Conservation (phyloP, 2,329 filamentous ascomycete genomes). For the Fonsecaea erecta region DNA sequence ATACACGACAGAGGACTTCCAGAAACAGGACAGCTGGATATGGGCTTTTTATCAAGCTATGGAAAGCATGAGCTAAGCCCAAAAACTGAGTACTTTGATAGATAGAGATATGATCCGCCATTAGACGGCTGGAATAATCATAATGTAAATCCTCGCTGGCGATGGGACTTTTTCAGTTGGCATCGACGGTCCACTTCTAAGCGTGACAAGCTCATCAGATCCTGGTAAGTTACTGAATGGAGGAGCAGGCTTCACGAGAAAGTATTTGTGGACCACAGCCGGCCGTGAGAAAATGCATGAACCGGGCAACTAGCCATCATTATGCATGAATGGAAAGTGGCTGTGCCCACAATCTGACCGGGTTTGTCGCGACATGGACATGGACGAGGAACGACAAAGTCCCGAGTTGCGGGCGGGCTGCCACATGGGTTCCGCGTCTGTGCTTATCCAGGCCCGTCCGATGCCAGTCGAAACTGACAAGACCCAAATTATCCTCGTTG, state of each 20-base stretch:
- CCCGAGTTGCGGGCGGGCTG: slow-evolving; percentile 12
- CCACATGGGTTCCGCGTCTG: slow-evolving; percentile 13
- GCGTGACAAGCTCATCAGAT: neutral
- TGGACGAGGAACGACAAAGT: neutral
- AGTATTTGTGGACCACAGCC: neutral
- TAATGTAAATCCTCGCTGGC: slow-evolving; percentile 13
- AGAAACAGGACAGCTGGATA: slow-evolving; percentile 29
- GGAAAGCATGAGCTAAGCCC: slow-evolving; percentile 21
- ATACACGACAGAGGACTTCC: slow-evolving; percentile 22
- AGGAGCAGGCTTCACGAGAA: neutral
- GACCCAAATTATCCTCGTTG: slow-evolving; percentile 15
- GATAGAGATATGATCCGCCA: slow-evolving; percentile 17
- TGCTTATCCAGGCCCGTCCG: slow-evolving; percentile 15
- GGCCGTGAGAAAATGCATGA: slow-evolving; percentile 1
- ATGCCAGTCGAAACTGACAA: slow-evolving; percentile 9
- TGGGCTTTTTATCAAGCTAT: slow-evolving; percentile 22
- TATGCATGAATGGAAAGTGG: neutral
- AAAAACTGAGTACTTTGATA: slow-evolving; percentile 2
- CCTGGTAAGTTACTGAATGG: neutral
- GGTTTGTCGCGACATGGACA: neutral
- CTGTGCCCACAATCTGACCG: slow-evolving; percentile 1
- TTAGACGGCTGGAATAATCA: slow-evolving; percentile 26
- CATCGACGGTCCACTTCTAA: neutral
- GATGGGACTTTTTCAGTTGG: neutral
- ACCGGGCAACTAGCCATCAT: neutral